These are phyloP conservation scores for Cokeromyces recurvatus DNA, from an alignment of 371 early-diverging fungal genomes.

Conservation along the genomic window DNA sequence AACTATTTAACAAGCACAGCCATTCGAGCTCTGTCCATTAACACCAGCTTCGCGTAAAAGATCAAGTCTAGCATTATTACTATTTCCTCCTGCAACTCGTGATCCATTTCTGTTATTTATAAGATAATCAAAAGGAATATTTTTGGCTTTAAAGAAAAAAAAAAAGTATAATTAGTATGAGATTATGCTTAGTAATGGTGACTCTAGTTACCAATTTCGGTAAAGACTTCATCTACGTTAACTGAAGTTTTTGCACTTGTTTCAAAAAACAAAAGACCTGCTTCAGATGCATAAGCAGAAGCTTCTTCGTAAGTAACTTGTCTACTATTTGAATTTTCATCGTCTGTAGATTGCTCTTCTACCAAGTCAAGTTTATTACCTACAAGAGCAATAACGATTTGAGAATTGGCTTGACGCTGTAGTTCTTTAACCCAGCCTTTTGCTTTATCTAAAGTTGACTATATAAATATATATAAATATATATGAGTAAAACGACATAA, in stretches of 20 bases:
- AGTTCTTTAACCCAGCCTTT: slow-evolving; percentile 99
- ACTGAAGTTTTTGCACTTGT: slow-evolving; percentile 84
- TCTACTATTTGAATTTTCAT: slow-evolving; percentile 51
- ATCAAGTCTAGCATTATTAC: slow-evolving; percentile 18
- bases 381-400: slow-evolving; percentile 95
- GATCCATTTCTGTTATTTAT: slow-evolving; percentile 14
- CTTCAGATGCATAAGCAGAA: slow-evolving; percentile 73
- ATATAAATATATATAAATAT: not conserved
- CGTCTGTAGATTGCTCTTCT: slow-evolving; percentile 15
- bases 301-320: slow-evolving; percentile 72
- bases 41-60: slow-evolving; percentile 22
- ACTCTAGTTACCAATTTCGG: slow-evolving; percentile 29
- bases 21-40: slow-evolving; percentile 16
- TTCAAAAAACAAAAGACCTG: slow-evolving; percentile 79
- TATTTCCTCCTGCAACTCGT: slow-evolving; percentile 14
- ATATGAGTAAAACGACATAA: not conserved
- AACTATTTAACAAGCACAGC: slow-evolving; percentile 29
- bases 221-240: slow-evolving; percentile 77
- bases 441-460: slow-evolving; percentile 91
- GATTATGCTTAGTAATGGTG: too few relatives aligned
- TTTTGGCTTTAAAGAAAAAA: slow-evolving; percentile 19
- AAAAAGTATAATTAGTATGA: not conserved
- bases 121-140: slow-evolving; percentile 30
- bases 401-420: slow-evolving; percentile 92
- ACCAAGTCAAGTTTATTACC: slow-evolving; percentile 94